phyloP scores from a whole-genome alignment of 371 early-diverging fungal species.

The Nematocida ironsii region DNA sequence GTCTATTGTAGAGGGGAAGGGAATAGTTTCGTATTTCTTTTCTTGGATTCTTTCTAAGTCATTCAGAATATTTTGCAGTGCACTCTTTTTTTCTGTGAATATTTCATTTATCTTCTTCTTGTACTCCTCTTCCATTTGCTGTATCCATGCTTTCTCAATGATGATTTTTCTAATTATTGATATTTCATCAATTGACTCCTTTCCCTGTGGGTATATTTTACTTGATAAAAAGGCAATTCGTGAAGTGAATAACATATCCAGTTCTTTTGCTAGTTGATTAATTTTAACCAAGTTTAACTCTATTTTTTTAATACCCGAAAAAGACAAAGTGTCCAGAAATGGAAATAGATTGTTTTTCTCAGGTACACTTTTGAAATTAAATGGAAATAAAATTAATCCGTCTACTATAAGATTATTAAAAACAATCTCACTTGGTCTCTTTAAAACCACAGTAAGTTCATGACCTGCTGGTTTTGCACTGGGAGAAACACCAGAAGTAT shows the following conservation, averaged over 20 bases:
- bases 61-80: neutral
- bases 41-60: constrained; percentile 33
- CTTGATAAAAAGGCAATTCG: neutral
- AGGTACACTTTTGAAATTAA: neutral
- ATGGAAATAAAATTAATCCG: neutral
- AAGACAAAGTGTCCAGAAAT: neutral
- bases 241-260: neutral
- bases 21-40: constrained; percentile 39
- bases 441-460: neutral
- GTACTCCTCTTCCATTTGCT: constrained; percentile 48
- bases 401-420: neutral
- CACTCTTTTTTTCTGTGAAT: constrained; percentile 20
- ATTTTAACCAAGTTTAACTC: neutral
- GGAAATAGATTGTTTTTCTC: neutral
- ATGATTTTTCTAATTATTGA: constrained; percentile 22
- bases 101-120: constrained; percentile 55
- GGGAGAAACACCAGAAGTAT: too few species aligned
- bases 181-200: neutral
- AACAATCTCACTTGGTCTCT: neutral
- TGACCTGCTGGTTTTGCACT: too few species aligned
- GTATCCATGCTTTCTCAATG: constrained; percentile 10
- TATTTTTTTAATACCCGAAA: neutral
- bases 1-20: constrained; percentile 4
- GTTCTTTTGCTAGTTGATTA: neutral
- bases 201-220: constrained; percentile 17